These are phyloP conservation scores for Yarrowia phangngaensis DNA, from an alignment of 805 yeast genomes.

Conservation along the genomic window DNA sequence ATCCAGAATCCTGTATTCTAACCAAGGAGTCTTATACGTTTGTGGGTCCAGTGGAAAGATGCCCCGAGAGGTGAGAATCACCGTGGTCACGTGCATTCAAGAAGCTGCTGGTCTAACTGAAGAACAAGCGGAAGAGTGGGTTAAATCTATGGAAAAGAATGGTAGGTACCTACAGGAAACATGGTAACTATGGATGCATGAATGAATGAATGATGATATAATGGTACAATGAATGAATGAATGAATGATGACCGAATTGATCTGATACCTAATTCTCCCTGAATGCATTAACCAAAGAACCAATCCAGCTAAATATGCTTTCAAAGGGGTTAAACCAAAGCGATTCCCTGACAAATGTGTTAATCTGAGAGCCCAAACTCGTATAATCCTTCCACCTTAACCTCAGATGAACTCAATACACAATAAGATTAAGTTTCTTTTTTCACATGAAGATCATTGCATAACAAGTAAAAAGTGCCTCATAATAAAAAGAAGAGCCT, in stretches of 20 bases:
- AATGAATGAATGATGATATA: slow-evolving; percentile 2
- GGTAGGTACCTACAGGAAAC: slow-evolving; percentile 82
- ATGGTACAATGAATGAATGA: not conserved
- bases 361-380: no score
- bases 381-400: no score
- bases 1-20: slow-evolving; percentile 50
- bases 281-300: no score
- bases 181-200: slow-evolving; percentile 51
- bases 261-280: no score
- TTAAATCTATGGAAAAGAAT: slow-evolving; percentile 56
- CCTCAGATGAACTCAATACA: no score
- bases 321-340: no score
- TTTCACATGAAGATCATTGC: no score
- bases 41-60: slow-evolving; percentile 94
- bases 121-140: slow-evolving; percentile 48
- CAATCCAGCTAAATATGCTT: no score
- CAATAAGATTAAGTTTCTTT: no score
- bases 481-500: no score
- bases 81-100: slow-evolving; percentile 58
- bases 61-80: slow-evolving; percentile 86
- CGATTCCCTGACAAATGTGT: no score
- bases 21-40: slow-evolving; percentile 63
- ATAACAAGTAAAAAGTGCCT: no score
- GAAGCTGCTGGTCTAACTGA: slow-evolving; percentile 47
- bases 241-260: not conserved